Evolutionary conservation across 306 rosid genomes (phyloP).

Genomic region (Dryas octopetala): DNA sequence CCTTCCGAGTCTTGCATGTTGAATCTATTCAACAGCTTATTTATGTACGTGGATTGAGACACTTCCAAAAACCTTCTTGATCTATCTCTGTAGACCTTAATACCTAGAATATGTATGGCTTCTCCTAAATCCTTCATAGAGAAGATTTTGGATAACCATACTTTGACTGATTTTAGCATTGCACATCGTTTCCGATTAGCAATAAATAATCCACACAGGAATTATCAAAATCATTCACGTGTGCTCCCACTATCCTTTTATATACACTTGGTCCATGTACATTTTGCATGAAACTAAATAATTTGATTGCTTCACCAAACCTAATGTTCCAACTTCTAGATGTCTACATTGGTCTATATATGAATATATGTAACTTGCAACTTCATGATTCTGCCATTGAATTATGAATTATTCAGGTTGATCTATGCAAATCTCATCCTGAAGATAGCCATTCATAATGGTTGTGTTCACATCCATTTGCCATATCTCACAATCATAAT

Average conservation of each 20-base stretch:
- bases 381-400: neutral
- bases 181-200: neutral
- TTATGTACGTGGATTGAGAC: neutral
- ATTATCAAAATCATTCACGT: neutral
- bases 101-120: neutral
- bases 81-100: neutral
- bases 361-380: neutral
- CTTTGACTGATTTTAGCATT: neutral
- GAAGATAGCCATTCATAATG: neutral
- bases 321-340: neutral
- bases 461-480: neutral
- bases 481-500: neutral
- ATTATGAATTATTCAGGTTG: neutral
- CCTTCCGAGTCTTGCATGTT: neutral
- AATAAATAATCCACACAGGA: neutral
- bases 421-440: neutral
- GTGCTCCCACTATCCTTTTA: neutral
- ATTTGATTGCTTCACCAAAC: neutral
- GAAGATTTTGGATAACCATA: neutral
- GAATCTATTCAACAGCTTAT: neutral
- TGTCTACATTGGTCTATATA: neutral
- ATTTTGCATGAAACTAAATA: no score
- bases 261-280: neutral
- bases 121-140: constrained; percentile 3
- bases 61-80: neutral